Base-by-base conservation (phyloP, 768 basidiomycete genomes). In the Trametes sanguinea region DNA sequence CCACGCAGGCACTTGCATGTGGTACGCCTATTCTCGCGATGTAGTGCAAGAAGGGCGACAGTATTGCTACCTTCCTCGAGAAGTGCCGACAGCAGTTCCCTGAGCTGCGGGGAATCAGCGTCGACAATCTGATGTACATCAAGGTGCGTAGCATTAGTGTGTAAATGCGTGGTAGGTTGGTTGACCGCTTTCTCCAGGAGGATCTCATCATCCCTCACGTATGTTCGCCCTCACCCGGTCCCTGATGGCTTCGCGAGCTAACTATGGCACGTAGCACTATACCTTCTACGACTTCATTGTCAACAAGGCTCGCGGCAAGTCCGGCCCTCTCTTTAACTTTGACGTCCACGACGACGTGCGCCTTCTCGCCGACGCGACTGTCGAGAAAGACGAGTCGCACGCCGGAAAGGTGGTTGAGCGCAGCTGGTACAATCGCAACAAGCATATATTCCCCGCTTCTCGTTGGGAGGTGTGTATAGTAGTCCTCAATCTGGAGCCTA, bases 321-420 rank as follows among this genome's bases (percentile, higher is more conserved):
- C 95, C 0, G 97, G 97, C 0, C 97, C 97, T 5, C 76, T 99
- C 57, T 99, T 99, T 79, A 97, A 91, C 74, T 99, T 99, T 71
- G 97, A 99, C 75, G 97, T 98, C 6, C 97, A 99, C 73, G 97
- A 99, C 72, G 97, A 99, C 72, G 92, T 99, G 4, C 90, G 97
- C 16, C 75, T 99, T 65, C 80, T 98, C 22, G 89, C 92, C 27
- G 97, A 99, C 71, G 97, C 96, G 2, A 94, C 95, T 1, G 85
- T 89, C 67, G 97, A 99, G 76, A 98, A 98, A 76, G 95, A 99
- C 68, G 97, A 99, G 75, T 95, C 92, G 16, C 97, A 99, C 71
- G 97, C 97, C 0, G 97, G 97, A 2, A 99, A 99, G 72, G 97
- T 99, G 9, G 95, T 98, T 6, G 97, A 98, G 75, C 78, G 97